Evolutionary conservation across 2,329 filamentous ascomycete genomes (phyloP).

Genomic region (Aspergillus sp.): DNA sequence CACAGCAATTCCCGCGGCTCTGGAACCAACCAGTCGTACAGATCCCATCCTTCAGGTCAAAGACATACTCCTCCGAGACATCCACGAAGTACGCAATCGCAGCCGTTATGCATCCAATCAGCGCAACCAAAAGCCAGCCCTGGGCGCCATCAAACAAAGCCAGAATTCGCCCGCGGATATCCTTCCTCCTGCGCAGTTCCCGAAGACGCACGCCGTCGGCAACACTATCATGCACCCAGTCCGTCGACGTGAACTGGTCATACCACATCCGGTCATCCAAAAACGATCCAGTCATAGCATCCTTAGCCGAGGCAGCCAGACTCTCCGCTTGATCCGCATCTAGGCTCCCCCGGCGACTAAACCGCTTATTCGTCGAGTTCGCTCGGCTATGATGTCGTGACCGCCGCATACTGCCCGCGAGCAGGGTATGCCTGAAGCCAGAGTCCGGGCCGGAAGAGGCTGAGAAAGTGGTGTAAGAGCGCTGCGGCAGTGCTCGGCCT

Average conservation of each 20-base stretch:
- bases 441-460: constrained; percentile 31
- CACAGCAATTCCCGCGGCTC: constrained; percentile 68
- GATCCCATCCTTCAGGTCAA: constrained; percentile 89
- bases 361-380: constrained; percentile 53
- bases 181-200: constrained; percentile 75
- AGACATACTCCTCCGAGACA: constrained; percentile 78
- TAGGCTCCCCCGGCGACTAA: constrained; percentile 56
- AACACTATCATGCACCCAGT: constrained; percentile 98
- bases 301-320: constrained; percentile 47
- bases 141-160: constrained; percentile 83
- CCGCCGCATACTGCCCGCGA: constrained; percentile 37
- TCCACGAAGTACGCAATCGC: constrained; percentile 85
- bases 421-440: constrained; percentile 34
- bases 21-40: constrained; percentile 72
- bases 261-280: constrained; percentile 94
- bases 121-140: constrained; percentile 88
- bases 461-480: constrained; percentile 40
- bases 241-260: constrained; percentile 95
- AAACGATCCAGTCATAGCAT: constrained; percentile 57
- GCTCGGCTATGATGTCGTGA: constrained; percentile 50
- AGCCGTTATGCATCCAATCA: constrained; percentile 85
- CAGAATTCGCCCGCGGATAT: constrained; percentile 75
- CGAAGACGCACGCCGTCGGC: constrained; percentile 89
- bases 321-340: constrained; percentile 43
- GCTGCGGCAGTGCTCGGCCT: constrained; percentile 23